Percentiles rank a stretch among this genome's conserved stretches.
These are phyloP conservation scores for Calonectria honghensis DNA, from an alignment of 2,329 filamentous ascomycete genomes.

Conservation along the genomic window DNA sequence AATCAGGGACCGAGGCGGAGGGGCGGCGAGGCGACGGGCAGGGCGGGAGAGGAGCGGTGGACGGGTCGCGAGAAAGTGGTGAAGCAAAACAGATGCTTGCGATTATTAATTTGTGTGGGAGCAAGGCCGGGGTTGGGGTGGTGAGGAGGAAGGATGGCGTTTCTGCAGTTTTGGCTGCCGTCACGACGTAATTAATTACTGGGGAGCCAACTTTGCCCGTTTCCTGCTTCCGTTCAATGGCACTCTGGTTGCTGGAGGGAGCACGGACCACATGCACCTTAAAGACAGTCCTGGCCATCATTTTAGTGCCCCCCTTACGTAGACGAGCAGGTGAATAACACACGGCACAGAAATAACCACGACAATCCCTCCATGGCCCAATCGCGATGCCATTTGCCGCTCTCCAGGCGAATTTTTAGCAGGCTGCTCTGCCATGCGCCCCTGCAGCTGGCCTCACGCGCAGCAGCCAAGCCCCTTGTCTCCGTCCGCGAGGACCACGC, in stretches of 20 bases:
- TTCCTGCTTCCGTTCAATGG: constrained; percentile 43
- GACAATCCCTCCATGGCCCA: constrained; percentile 3
- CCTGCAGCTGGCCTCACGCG: background rate
- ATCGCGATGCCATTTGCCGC: background rate
- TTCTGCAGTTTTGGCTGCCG: constrained; percentile 29
- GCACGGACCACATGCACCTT: constrained; percentile 41
- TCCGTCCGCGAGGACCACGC: background rate
- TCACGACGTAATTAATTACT: constrained; percentile 50
- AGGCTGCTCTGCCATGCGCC: background rate
- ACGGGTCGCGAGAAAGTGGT: constrained; percentile 16
- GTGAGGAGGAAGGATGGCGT: constrained; percentile 36
- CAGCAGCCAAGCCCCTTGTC: background rate
- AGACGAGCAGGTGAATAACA: constrained; percentile 16
- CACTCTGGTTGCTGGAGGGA: constrained; percentile 36
- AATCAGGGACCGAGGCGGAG: constrained; percentile 17
- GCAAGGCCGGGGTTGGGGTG: constrained; percentile 21
- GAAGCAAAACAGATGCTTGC: constrained; percentile 16
- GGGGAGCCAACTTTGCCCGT: constrained; percentile 48
- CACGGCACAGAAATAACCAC: constrained; percentile 40
- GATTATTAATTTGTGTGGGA: constrained; percentile 35
- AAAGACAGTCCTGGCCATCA: constrained; percentile 14
- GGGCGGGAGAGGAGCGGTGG: background rate
- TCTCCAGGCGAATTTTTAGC: background rate
- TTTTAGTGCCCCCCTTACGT: constrained; percentile 18
- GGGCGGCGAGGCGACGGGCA: constrained; percentile 1